Conservation (phyloP, 2,329 filamentous ascomycete genomes). For the Rhinocladiella mackenziei region DNA sequence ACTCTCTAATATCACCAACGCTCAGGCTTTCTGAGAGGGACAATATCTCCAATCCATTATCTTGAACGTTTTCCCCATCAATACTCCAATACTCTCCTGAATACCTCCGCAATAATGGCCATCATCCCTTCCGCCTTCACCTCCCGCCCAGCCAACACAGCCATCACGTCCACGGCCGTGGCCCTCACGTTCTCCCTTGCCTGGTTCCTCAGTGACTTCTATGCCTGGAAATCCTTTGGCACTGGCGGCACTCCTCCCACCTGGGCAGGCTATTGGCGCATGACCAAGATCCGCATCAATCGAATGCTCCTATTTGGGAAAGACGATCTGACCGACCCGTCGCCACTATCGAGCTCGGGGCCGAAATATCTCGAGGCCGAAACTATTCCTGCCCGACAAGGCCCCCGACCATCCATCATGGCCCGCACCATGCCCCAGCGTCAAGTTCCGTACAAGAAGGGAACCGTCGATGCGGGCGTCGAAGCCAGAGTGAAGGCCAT, state of each 20-base stretch:
- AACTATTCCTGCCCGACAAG: conserved; percentile 9
- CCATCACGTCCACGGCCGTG: conserved; percentile 8
- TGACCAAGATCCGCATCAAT: conserved; percentile 24
- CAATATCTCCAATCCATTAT: no score
- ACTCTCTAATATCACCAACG: no score
- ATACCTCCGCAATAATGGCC: no score
- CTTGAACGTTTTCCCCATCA: no score
- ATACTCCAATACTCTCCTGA: conserved; percentile 11
- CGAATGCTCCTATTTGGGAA: conserved; percentile 16
- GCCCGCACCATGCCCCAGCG: conserved; percentile 26
- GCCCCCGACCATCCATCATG: conserved; percentile 13
- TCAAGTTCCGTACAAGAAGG: conserved; percentile 19
- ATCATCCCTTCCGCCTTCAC: no score
- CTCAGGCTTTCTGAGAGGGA: no score
- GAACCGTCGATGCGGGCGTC: conserved; percentile 10
- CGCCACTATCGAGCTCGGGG: conserved; percentile 14
- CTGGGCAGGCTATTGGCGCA: conserved; percentile 25
- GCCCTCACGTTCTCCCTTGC: conserved; percentile 13
- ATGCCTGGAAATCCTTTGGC: conserved; percentile 24
- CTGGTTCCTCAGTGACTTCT: conserved; percentile 24
- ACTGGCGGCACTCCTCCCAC: conserved; percentile 27
- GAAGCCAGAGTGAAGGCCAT: conserved; percentile 10
- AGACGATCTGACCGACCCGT: conserved; percentile 20
- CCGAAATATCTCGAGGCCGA: conserved; percentile 18
- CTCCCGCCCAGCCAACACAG: conserved; percentile 13